Evolutionary conservation across 129 eudicot genomes (phyloP), one percentile per base, ranked within the genome.

Genomic region (Chrysanthemum seticuspe): DNA sequence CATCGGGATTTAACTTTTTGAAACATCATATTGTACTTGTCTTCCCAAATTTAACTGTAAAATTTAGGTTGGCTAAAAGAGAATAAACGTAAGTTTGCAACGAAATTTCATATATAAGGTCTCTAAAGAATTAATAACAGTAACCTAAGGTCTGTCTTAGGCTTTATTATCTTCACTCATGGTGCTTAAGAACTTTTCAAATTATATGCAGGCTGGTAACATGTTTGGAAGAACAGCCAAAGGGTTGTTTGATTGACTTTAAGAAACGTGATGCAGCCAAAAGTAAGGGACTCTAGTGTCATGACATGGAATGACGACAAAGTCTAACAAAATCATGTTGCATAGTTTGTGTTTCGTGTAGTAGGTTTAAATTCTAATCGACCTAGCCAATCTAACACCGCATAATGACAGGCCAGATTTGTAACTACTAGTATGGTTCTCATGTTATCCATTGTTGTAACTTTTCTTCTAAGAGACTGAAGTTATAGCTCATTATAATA

Each of bases 221-320:
- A 76, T 93, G 92, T 93, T 89, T 73, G 90, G 86, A 47, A 87
- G 78, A 77, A 89, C 96, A 65, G 96, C 98, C 13, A 85, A 76
- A 79, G 95, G 88, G 71, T 59, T 92, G 64, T 82, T 92, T 58
- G 75, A 62, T 49, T 86, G 74, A 86, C 13, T 16, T 63, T 3
- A 40, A 40, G 47, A 40, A 40, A 67, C 31, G 10, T 57, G 25
- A 3, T 18, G 27, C 62, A 53, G 15, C 47, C 47, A 10, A 40
- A 40, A 40, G 47, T 40, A 40, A 40, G 47, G 47, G 47, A 7
- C 47, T 8, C 47, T 40, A 40, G 1, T 40, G 47, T 40, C 47
- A 40, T 40, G 10, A 40, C 47, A 40, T 40, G 10, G 47, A 40
- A 40, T 40, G 47, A 40, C 47, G 47, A 40, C 47, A 6, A 13